These are phyloP conservation scores for Tricladium varicosporioides DNA, from an alignment of 2,329 filamentous ascomycete genomes.

Conservation along the genomic window DNA sequence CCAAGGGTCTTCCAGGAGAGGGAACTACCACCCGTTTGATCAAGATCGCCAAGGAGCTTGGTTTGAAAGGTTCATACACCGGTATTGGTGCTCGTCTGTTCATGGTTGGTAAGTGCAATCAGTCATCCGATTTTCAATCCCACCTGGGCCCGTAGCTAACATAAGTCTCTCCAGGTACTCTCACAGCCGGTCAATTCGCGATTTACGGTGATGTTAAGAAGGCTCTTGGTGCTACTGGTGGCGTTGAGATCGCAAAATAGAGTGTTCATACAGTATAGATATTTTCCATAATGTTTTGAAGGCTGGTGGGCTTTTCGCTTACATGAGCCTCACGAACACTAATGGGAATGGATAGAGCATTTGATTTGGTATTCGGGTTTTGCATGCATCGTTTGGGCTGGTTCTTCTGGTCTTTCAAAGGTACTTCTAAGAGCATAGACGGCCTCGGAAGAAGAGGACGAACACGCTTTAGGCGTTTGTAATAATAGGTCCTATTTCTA, in stretches of 20 bases:
- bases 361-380: constrained; percentile 12
- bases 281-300: constrained; percentile 1
- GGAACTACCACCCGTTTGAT: constrained; percentile 75
- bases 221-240: constrained; percentile 67
- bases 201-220: constrained; percentile 81
- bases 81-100: constrained; percentile 80
- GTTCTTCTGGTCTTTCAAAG: constrained; percentile 15
- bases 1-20: constrained; percentile 82
- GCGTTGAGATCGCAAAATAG: constrained; percentile 64
- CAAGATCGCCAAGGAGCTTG: constrained; percentile 87
- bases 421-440: constrained; percentile 26
- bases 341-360: constrained; percentile 14
- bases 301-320: constrained; percentile 12
- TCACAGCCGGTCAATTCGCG: constrained; percentile 80
- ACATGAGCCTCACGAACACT: background rate
- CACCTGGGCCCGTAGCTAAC: background rate
- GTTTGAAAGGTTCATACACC: constrained; percentile 71
- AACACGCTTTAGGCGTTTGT: constrained; percentile 13
- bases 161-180: constrained; percentile 53
- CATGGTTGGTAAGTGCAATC: constrained; percentile 46
- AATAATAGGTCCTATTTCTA: constrained; percentile 14
- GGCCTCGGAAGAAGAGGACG: constrained; percentile 14
- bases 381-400: constrained; percentile 28
- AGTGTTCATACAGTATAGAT: constrained; percentile 9
- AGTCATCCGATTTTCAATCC: background rate